Evolutionary conservation across 805 yeast species (phyloP).

Genomic region (Kodamaea fukazawae): DNA sequence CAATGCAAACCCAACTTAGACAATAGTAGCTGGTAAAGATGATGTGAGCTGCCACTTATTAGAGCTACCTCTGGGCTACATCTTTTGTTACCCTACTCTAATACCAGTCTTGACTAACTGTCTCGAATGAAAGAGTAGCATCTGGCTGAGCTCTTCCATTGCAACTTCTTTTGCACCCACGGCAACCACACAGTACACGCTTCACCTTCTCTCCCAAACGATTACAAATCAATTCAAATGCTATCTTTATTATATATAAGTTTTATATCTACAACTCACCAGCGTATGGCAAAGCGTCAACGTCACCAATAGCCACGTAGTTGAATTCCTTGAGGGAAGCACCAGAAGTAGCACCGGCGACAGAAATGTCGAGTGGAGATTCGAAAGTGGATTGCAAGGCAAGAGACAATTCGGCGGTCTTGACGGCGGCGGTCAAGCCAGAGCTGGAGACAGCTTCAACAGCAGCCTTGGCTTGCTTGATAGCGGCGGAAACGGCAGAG

Average conservation of each 20-base stretch:
- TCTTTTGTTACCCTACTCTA: too few relatives aligned
- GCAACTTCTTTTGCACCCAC: too few relatives aligned
- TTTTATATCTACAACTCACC: constrained; percentile 66
- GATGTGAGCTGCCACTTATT: too few relatives aligned
- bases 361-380: constrained; percentile 29
- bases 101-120: too few relatives aligned
- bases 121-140: too few relatives aligned
- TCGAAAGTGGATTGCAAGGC: constrained; percentile 42
- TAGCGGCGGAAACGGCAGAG: constrained; percentile 53
- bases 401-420: constrained; percentile 40
- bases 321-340: constrained; percentile 61
- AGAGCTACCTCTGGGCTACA: too few relatives aligned
- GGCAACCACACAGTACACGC: too few relatives aligned
- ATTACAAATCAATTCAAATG: not conserved
- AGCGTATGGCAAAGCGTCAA: constrained; percentile 79
- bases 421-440: constrained; percentile 54
- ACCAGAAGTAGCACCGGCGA: constrained; percentile 31
- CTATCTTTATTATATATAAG: not conserved
- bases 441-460: constrained; percentile 37
- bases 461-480: constrained; percentile 55
- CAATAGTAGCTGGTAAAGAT: too few relatives aligned
- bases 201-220: too few relatives aligned
- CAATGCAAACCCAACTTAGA: too few relatives aligned
- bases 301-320: constrained; percentile 88
- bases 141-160: too few relatives aligned